These are phyloP conservation scores for Fusarium sp. DNA, from an alignment of 2,329 filamentous ascomycete species.

Conservation along the genomic window DNA sequence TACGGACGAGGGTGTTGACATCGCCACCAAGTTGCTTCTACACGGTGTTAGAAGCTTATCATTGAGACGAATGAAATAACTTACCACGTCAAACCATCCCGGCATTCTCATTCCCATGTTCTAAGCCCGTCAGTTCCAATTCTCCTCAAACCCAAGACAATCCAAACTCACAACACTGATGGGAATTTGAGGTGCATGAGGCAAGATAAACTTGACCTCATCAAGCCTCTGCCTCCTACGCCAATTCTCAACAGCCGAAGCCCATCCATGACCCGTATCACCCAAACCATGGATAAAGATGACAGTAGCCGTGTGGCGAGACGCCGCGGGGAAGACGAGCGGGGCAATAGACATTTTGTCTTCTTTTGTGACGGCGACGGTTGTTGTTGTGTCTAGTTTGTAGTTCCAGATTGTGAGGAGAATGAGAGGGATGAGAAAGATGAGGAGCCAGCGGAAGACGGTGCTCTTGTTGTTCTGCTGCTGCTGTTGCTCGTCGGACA, in stretches of 20 bases:
- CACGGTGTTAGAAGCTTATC: neutral
- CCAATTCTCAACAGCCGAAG: constrained; percentile 88
- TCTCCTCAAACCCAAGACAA: neutral
- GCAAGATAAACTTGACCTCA: constrained; percentile 94
- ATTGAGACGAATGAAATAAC: constrained; percentile 15
- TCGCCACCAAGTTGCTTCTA: constrained; percentile 52
- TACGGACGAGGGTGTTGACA: constrained; percentile 45
- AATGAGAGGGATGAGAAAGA: constrained; percentile 18
- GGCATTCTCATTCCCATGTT: constrained; percentile 70
- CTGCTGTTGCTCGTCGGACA: constrained; percentile 29
- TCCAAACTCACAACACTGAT: constrained; percentile 71
- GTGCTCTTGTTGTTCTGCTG: constrained; percentile 20
- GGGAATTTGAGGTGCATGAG: constrained; percentile 87
- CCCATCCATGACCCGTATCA: constrained; percentile 84
- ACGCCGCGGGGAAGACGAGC: constrained; percentile 82
- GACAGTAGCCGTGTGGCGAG: constrained; percentile 90
- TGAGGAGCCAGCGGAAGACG: constrained; percentile 25
- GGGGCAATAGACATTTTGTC: constrained; percentile 54
- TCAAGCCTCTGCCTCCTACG: constrained; percentile 82
- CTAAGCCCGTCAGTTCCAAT: constrained; percentile 33
- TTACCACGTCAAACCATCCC: constrained; percentile 86
- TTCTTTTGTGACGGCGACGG: neutral
- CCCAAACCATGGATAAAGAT: constrained; percentile 95
- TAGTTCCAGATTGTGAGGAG: constrained; percentile 11
- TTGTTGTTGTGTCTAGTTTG: too few relatives aligned